phyloP scores from a whole-genome alignment of 495 filamentous ascomycete genomes.

The Bacidia gigantensis region DNA sequence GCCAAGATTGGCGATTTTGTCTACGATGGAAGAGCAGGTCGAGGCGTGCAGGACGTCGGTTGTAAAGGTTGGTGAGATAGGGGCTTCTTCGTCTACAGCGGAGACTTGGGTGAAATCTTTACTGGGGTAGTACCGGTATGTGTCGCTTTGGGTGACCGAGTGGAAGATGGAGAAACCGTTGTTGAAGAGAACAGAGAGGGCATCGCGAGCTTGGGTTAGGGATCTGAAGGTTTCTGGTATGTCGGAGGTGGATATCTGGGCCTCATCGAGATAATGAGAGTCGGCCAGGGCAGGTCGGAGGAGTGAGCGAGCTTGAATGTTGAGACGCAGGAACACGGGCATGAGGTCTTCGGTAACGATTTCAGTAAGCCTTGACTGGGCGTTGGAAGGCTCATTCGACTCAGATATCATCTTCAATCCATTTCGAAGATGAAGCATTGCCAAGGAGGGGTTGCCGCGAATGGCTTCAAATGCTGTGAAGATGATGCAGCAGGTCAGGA shows the following conservation, averaged over 20 bases:
- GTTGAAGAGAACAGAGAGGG: background rate
- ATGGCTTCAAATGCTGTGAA: conserved; percentile 43
- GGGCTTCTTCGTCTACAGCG: background rate
- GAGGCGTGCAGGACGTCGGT: background rate
- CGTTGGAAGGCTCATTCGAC: background rate
- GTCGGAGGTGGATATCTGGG: conserved; percentile 1
- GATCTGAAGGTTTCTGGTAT: background rate
- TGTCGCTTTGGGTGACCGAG: background rate
- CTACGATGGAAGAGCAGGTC: background rate
- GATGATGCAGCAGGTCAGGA: conserved; percentile 40
- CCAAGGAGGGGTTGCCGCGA: conserved; percentile 25
- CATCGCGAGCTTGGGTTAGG: background rate
- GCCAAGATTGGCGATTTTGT: background rate
- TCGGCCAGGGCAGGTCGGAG: background rate
- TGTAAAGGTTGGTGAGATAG: background rate
- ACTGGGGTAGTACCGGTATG: background rate
- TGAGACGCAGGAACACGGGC: conserved; percentile 2
- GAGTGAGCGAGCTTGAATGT: conserved; percentile 6
- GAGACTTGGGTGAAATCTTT: background rate
- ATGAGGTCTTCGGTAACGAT: background rate
- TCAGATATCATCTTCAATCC: conserved; percentile 12
- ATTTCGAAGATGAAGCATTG: conserved; percentile 11
- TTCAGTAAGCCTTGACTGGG: background rate
- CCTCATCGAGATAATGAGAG: background rate
- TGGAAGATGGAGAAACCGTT: background rate